Evolutionary conservation across 495 filamentous ascomycete genomes (phyloP).

Genomic region (Entonaema liquescens): DNA sequence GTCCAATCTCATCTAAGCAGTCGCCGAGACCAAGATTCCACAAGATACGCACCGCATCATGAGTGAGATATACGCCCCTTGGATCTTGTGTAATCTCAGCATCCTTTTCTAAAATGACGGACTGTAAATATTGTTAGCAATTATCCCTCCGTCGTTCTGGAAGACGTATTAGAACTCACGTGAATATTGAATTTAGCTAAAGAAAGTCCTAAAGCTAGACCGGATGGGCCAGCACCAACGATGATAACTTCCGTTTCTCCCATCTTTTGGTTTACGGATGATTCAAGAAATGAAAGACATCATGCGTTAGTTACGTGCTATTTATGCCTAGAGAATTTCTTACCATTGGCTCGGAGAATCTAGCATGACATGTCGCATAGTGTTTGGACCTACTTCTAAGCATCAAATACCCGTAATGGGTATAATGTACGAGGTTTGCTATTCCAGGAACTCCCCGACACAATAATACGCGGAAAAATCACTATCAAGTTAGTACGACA

Average conservation of each 20-base stretch:
- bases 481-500: not conserved
- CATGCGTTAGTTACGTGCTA: no score
- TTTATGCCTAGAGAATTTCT: not conserved
- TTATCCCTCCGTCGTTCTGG: not conserved
- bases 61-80: conserved; percentile 59
- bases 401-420: not conserved
- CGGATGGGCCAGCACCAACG: conserved; percentile 52
- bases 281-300: not conserved
- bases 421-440: not conserved
- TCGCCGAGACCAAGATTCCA: conserved; percentile 57
- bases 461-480: no score
- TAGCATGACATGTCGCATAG: not conserved
- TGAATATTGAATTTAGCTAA: conserved; percentile 47
- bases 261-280: conserved; percentile 2
- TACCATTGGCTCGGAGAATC: not conserved
- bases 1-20: conserved; percentile 48
- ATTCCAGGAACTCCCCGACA: not conserved
- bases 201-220: conserved; percentile 46
- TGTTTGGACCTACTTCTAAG: not conserved
- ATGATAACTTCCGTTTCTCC: conserved; percentile 48
- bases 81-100: conserved; percentile 58
- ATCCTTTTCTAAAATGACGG: conserved; percentile 55
- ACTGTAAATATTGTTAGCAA: conserved; percentile 21
- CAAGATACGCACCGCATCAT: conserved; percentile 59
- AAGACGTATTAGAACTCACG: conserved; percentile 21